Percentiles rank a stretch among this genome's conserved stretches.
phyloP scores from a whole-genome alignment of 2,329 filamentous ascomycete species.

The Chaetomium sp. region DNA sequence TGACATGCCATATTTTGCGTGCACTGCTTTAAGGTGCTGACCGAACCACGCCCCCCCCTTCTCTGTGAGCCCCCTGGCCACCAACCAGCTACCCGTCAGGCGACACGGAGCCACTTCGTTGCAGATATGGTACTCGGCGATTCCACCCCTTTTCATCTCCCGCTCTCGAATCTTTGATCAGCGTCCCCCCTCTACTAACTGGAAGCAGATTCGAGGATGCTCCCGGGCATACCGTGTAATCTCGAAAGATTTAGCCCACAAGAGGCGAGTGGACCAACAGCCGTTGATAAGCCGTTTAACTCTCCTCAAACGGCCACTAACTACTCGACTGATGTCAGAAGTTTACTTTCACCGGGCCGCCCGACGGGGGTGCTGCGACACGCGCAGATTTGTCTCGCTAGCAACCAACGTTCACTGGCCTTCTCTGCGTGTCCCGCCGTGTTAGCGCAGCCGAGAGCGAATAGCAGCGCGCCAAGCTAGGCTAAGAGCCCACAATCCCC shows the following conservation, averaged over 20 bases:
- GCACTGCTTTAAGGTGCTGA: slow-evolving; percentile 28
- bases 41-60: slow-evolving; percentile 20
- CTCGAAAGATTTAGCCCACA: not conserved
- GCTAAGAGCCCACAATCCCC: slow-evolving; percentile 3
- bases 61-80: not conserved
- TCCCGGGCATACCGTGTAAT: not conserved
- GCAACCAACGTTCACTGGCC: not conserved
- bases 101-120: not conserved
- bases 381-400: not conserved
- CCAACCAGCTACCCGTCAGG: slow-evolving; percentile 3
- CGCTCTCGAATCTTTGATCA: not conserved
- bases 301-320: not conserved
- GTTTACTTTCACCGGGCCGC: not conserved
- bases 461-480: slow-evolving; percentile 2
- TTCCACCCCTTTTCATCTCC: not conserved
- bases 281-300: not conserved
- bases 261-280: not conserved
- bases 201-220: not conserved
- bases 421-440: not conserved
- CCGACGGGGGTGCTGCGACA: not conserved
- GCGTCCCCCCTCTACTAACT: not conserved
- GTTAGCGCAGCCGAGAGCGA: slow-evolving; percentile 3
- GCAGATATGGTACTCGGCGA: not conserved
- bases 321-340: slow-evolving; percentile 7
- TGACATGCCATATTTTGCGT: slow-evolving; percentile 8